phyloP scores from a whole-genome alignment of 306 rosid species.

The Vicia sativa region DNA sequence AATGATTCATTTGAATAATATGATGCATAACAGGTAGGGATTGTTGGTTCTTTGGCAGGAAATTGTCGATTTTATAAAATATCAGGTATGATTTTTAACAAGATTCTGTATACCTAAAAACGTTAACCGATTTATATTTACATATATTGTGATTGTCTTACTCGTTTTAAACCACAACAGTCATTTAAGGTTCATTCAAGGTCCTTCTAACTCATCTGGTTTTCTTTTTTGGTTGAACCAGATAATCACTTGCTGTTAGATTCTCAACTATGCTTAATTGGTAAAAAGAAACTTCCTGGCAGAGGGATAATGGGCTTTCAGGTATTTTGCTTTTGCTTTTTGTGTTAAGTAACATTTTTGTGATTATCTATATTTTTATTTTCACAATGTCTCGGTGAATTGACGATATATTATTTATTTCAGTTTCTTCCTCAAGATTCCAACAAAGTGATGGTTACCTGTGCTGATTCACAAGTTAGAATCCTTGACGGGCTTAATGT shows the following conservation, averaged over 20 bases:
- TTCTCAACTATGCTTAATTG: slow-evolving; percentile 55
- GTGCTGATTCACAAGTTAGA: slow-evolving; percentile 88
- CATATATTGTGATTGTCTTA: slow-evolving; percentile 30
- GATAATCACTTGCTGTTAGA: slow-evolving; percentile 76
- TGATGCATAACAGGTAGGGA: slow-evolving; percentile 66
- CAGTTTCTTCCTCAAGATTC: slow-evolving; percentile 82
- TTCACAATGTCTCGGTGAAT: not conserved
- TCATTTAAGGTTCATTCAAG: slow-evolving; percentile 21
- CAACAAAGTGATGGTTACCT: slow-evolving; percentile 77
- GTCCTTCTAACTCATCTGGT: slow-evolving; percentile 33
- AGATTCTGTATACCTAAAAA: not conserved
- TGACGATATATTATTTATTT: slow-evolving; percentile 36
- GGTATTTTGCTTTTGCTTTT: slow-evolving; percentile 48
- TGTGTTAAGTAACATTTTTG: slow-evolving; percentile 28
- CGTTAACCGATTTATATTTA: slow-evolving; percentile 1
- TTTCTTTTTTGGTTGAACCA: slow-evolving; percentile 49
- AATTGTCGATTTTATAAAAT: slow-evolving; percentile 71
- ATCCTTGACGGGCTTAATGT: slow-evolving; percentile 75
- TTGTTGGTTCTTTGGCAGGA: slow-evolving; percentile 83
- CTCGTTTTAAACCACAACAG: slow-evolving; percentile 8
- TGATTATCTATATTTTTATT: not conserved
- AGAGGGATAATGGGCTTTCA: slow-evolving; percentile 88
- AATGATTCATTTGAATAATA: slow-evolving; percentile 36
- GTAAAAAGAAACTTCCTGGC: slow-evolving; percentile 76
- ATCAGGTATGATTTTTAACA: slow-evolving; percentile 60